Percentiles rank a stretch among this genome's conserved stretches.
These are phyloP conservation scores for Pezicula carpinea DNA, from an alignment of 2,329 filamentous ascomycete species.

Conservation along the genomic window DNA sequence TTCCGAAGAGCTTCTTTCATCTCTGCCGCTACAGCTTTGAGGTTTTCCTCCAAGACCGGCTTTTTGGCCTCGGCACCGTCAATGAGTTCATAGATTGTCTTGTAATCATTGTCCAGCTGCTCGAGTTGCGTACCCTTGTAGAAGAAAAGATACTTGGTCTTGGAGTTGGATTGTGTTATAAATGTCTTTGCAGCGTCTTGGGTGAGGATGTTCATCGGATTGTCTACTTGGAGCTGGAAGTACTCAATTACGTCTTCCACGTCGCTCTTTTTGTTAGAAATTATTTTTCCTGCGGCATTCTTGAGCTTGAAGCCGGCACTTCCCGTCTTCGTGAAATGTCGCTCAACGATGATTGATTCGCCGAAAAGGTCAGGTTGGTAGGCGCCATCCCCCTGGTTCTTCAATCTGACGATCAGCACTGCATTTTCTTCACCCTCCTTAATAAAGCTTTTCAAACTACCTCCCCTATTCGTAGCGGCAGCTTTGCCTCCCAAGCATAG, in stretches of 20 bases:
- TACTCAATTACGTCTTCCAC: slow-evolving; percentile 92
- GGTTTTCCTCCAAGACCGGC: slow-evolving; percentile 54
- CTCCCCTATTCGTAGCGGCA: slow-evolving; percentile 85
- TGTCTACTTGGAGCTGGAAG: slow-evolving; percentile 91
- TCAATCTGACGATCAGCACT: slow-evolving; percentile 77
- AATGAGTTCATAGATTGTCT: slow-evolving; percentile 72
- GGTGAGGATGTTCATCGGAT: slow-evolving; percentile 91
- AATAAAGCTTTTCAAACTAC: slow-evolving; percentile 83
- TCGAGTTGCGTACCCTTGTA: slow-evolving; percentile 91
- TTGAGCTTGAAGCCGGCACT: slow-evolving; percentile 85
- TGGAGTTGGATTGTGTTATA: slow-evolving; percentile 74
- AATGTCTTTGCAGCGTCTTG: slow-evolving; percentile 95
- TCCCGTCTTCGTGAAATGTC: slow-evolving; percentile 73
- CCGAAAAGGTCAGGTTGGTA: slow-evolving; percentile 83
- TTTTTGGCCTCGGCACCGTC: slow-evolving; percentile 67
- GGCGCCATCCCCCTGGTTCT: slow-evolving; percentile 81
- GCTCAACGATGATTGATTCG: slow-evolving; percentile 82
- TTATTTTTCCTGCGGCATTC: slow-evolving; percentile 59
- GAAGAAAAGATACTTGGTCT: slow-evolving; percentile 95
- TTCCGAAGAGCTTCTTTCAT: slow-evolving; percentile 59
- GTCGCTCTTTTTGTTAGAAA: slow-evolving; percentile 81
- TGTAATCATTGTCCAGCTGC: slow-evolving; percentile 86
- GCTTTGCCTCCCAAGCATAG: slow-evolving; percentile 95
- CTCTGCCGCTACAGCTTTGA: slow-evolving; percentile 54
- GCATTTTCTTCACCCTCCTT: slow-evolving; percentile 80